Evolutionary conservation across 2,329 filamentous ascomycete species (phyloP), one percentile per base, ranked within the genome.

Genomic region (Fusarium sp.): DNA sequence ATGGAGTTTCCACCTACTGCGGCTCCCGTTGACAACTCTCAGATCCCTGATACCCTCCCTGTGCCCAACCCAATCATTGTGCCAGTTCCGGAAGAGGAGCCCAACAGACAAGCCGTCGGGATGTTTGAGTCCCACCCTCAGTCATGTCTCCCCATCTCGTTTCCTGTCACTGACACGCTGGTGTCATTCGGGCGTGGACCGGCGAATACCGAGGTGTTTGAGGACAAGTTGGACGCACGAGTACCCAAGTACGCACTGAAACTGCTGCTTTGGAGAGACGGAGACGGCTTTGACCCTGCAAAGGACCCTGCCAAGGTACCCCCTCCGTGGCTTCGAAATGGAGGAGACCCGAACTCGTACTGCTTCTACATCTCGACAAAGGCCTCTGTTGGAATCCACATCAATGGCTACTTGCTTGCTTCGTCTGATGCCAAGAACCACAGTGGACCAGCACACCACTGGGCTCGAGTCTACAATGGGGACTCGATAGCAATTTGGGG

Each of bases 171-270:
- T 12, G 88, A 90, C 45, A 90, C 91, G 4, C 83, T 94, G 74
- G 90, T 92, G 0, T 93, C 92, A 0, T 98, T 95, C 91, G 96
- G 96, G 33, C 91, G 96, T 30, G 89, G 90, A 0, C 85, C 83
- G 1, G 86, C 88, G 22, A 95, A 95, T 76, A 96, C 93, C 0
- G 83, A 91, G 33, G 85, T 91, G 3, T 94, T 95, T 77, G 82
- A 88, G 1, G 85, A 91, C 57, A 84, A 82, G 33, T 84, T 85
- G 27, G 94, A 98, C 74, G 88, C 86, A 3, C 92, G 91, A 17
- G 90, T 98, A 38, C 94, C 95, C 1, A 96, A 96, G 79, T 92
- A 92, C 72, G 95, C 94, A 1, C 90, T 98, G 76, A 92, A 94
- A 77, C 85, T 98, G 40, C 86, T 94, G 37, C 90, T 97, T 33